These are phyloP conservation scores for Sugiyamaella smithiae DNA, from an alignment of 805 yeast genomes.

Conservation along the genomic window DNA sequence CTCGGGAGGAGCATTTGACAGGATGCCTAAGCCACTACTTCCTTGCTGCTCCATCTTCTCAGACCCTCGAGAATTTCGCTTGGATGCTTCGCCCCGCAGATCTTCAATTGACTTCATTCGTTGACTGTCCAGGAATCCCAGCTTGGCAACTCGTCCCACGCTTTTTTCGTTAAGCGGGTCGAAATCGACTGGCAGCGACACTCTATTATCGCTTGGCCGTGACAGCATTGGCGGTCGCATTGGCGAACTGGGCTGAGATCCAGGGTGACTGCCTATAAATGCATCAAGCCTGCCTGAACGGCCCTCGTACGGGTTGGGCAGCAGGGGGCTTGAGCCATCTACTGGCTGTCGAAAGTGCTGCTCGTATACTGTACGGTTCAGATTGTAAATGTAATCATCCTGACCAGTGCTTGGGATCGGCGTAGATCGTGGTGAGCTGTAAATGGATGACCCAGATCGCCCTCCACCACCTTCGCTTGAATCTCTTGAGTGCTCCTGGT, in stretches of 20 bases:
- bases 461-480: neutral
- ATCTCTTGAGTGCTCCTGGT: neutral
- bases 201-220: neutral
- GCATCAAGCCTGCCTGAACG: neutral
- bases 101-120: slow-evolving; percentile 2
- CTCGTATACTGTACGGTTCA: slow-evolving; percentile 7
- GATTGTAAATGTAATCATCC: slow-evolving; percentile 6
- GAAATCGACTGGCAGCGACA: slow-evolving; percentile 11
- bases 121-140: slow-evolving; percentile 13
- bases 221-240: neutral
- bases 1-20: slow-evolving; percentile 3
- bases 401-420: slow-evolving; percentile 10
- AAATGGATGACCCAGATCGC: neutral
- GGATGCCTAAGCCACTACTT: neutral
- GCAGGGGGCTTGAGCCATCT: neutral
- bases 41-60: neutral
- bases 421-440: slow-evolving; percentile 4
- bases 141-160: slow-evolving; percentile 12
- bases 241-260: neutral
- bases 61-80: neutral
- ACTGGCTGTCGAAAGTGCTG: slow-evolving; percentile 7
- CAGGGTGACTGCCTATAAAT: neutral
- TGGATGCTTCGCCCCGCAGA: neutral
- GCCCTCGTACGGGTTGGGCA: slow-evolving; percentile 1
- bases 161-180: slow-evolving; percentile 20